Percentiles rank a stretch among this genome's conserved stretches.
phyloP scores from a whole-genome alignment of 192 early-diverging fungal species.

The Chytriomyces hyalinus region DNA sequence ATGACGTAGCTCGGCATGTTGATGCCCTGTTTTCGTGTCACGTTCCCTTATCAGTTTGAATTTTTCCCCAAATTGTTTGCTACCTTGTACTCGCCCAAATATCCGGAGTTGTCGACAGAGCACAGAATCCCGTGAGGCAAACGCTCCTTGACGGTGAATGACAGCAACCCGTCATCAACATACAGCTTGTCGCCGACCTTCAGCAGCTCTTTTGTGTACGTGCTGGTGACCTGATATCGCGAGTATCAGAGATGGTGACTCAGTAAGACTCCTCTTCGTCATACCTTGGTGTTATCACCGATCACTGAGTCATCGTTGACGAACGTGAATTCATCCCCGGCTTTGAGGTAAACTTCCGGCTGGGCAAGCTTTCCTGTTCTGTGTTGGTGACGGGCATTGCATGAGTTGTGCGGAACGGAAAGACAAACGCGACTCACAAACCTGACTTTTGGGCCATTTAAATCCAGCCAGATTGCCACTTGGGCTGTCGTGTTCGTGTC shows the following conservation, averaged over 20 bases:
- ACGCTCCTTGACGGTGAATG: conserved; percentile 87
- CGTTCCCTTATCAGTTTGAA: too few species aligned
- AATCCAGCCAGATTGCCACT: conserved; percentile 64
- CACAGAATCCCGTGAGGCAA: conserved; percentile 52
- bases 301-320: conserved; percentile 56
- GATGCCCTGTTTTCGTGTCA: conserved; percentile 47
- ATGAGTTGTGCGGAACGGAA: not conserved
- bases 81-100: conserved; percentile 58
- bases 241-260: not conserved
- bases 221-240: conserved; percentile 42
- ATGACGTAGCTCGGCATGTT: conserved; percentile 60
- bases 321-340: conserved; percentile 61
- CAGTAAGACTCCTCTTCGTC: not conserved
- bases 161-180: conserved; percentile 95
- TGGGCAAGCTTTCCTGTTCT: conserved; percentile 60
- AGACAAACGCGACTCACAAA: conserved; percentile 21
- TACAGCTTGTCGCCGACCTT: conserved; percentile 63
- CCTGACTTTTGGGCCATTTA: conserved; percentile 68
- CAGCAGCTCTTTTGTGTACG: conserved; percentile 62
- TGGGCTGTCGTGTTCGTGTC: conserved; percentile 46
- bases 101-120: conserved; percentile 54
- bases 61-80: not conserved
- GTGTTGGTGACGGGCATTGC: not conserved
- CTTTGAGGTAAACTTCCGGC: conserved; percentile 47
- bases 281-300: conserved; percentile 58